A percentile compares a stretch with the other conserved stretches of the same genome.
Evolutionary conservation across 2,329 filamentous ascomycete species (phyloP).

Genomic region (Phialophora verrucosa): DNA sequence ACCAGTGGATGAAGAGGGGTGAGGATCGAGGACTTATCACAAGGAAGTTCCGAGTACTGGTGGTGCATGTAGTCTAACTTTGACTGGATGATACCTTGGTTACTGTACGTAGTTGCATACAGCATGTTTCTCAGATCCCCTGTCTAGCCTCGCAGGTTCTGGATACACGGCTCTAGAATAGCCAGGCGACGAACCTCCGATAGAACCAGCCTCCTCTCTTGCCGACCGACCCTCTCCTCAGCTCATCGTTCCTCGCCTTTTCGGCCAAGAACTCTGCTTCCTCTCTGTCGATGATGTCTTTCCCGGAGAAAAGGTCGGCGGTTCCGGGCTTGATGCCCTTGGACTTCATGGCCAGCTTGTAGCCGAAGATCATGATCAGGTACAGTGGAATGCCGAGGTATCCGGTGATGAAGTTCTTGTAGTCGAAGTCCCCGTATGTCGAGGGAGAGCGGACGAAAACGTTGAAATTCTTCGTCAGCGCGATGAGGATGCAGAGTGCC

Average conservation of each 20-base stretch:
- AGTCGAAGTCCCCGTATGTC: conserved; percentile 65
- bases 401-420: conserved; percentile 77
- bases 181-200: conserved; percentile 63
- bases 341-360: conserved; percentile 64
- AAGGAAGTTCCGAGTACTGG: too few relatives aligned
- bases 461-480: conserved; percentile 81
- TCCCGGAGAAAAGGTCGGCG: conserved; percentile 74
- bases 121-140: neutral
- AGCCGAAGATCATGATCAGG: conserved; percentile 70
- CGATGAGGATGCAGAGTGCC: conserved; percentile 72
- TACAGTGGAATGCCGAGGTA: conserved; percentile 80
- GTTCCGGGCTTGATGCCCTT: conserved; percentile 62
- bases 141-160: neutral
- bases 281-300: conserved; percentile 74
- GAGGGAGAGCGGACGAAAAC: conserved; percentile 64
- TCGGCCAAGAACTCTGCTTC: conserved; percentile 70
- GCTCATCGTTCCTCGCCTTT: conserved; percentile 58
- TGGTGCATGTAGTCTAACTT: too few relatives aligned
- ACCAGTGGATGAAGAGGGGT: too few relatives aligned
- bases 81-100: neutral
- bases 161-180: conserved; percentile 56
- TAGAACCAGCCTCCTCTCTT: conserved; percentile 59
- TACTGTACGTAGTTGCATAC: neutral
- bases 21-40: too few relatives aligned
- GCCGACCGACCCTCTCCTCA: conserved; percentile 36